Conservation (phyloP, 805 yeast genomes). For the Barnettozyma sucrosica region DNA sequence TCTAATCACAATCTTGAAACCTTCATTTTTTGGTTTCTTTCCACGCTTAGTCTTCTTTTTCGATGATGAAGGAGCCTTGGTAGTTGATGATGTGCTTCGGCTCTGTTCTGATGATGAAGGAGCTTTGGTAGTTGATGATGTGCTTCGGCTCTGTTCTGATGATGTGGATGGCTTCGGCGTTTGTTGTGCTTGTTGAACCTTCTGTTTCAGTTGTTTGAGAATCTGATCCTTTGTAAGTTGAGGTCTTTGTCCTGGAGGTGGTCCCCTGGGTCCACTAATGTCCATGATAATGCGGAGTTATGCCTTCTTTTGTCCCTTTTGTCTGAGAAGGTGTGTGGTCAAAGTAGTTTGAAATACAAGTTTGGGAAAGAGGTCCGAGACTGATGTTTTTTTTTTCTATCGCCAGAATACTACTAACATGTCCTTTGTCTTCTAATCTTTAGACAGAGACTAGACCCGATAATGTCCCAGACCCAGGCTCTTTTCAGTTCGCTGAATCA, state of each 20-base stretch:
- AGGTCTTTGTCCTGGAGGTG: slow-evolving; percentile 3
- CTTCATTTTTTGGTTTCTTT: slow-evolving; percentile 3
- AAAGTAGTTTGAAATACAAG: neutral
- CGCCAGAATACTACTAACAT: no score
- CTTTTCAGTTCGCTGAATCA: neutral
- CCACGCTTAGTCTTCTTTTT: slow-evolving; percentile 1
- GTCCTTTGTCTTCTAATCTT: neutral
- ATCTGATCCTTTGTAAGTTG: slow-evolving; percentile 5
- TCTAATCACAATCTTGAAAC: slow-evolving; percentile 31
- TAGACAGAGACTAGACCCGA: neutral
- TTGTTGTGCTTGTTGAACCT: slow-evolving; percentile 18
- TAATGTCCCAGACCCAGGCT: neutral
- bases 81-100: neutral
- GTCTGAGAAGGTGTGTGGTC: neutral
- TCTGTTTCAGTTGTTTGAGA: neutral
- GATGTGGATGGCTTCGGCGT: neutral
- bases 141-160: neutral
- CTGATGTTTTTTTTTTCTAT: neutral
- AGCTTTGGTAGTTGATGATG: neutral
- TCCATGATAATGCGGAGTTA: slow-evolving; percentile 7
- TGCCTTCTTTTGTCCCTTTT: neutral
- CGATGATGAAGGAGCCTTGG: neutral
- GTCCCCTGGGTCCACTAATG: slow-evolving; percentile 10
- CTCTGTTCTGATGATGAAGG: neutral
- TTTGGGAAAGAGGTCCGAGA: neutral